phyloP scores from a whole-genome alignment of 805 yeast genomes.

The Kazachstania kunashirensis region DNA sequence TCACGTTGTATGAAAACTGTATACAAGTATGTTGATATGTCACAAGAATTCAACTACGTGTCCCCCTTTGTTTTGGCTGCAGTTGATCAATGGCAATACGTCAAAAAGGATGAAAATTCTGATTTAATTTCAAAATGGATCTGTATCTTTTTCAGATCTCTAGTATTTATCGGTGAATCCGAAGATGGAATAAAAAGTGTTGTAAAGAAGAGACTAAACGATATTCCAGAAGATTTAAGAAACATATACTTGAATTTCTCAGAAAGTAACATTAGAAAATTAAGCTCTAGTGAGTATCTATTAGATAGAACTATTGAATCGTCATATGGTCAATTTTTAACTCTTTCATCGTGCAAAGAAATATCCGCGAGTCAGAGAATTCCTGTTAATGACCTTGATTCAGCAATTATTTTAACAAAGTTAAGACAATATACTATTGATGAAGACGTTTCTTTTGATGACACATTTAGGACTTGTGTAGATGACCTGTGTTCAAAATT shows the following conservation, averaged over 20 bases:
- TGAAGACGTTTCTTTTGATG: constrained; percentile 13
- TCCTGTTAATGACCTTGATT: constrained; percentile 40
- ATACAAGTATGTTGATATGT: constrained; percentile 68
- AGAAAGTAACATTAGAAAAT: constrained; percentile 11
- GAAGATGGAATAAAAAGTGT: constrained; percentile 11
- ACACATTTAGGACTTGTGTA: constrained; percentile 20
- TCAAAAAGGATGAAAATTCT: constrained; percentile 20
- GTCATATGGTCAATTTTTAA: constrained; percentile 31
- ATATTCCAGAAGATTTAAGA: constrained; percentile 6
- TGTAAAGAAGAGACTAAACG: constrained; percentile 5
- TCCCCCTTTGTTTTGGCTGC: constrained; percentile 52
- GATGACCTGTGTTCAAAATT: constrained; percentile 35
- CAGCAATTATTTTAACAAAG: constrained; percentile 37
- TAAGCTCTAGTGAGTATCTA: constrained; percentile 13
- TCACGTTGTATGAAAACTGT: constrained; percentile 66
- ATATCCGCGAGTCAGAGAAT: constrained; percentile 27
- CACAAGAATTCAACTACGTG: constrained; percentile 28
- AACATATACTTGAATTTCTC: constrained; percentile 16
- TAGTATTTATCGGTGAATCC: constrained; percentile 54
- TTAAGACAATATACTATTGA: constrained; percentile 28
- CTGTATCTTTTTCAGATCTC: constrained; percentile 36
- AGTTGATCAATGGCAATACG: constrained; percentile 61
- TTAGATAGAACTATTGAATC: constrained; percentile 11
- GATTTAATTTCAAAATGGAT: constrained; percentile 40
- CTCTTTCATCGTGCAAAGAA: constrained; percentile 24